phyloP scores from a whole-genome alignment of 169 alveolate genomes.

The Plasmodium yoelii region DNA sequence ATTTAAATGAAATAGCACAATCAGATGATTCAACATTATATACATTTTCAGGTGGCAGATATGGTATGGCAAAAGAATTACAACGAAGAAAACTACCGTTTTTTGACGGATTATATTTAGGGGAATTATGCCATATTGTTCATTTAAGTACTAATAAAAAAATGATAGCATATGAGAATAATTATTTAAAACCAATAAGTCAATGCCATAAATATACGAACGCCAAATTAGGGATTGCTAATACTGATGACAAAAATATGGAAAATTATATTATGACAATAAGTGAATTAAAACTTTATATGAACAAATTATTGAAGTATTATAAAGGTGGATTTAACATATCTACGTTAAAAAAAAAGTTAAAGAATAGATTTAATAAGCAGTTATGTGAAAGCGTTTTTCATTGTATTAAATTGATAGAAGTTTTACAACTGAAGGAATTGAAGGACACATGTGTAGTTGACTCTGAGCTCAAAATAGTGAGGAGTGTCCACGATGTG shows the following conservation, averaged over 20 bases:
- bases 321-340: constrained; percentile 78
- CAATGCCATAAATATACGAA: constrained; percentile 71
- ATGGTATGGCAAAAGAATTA: constrained; percentile 87
- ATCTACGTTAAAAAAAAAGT: constrained; percentile 78
- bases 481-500: not conserved
- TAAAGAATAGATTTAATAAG: constrained; percentile 69
- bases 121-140: constrained; percentile 86
- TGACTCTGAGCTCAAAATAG: constrained; percentile 47
- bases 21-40: constrained; percentile 76
- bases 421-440: constrained; percentile 68
- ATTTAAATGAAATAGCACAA: constrained; percentile 78
- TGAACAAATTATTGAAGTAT: constrained; percentile 47
- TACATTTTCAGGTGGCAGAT: constrained; percentile 85
- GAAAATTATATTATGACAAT: constrained; percentile 74
- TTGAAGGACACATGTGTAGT: constrained; percentile 72
- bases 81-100: constrained; percentile 82
- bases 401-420: constrained; percentile 80
- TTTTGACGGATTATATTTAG: constrained; percentile 82
- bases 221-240: constrained; percentile 74
- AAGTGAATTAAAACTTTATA: constrained; percentile 68
- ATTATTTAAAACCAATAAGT: constrained; percentile 76
- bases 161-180: constrained; percentile 79
- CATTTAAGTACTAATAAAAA: constrained; percentile 81
- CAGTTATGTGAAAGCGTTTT: constrained; percentile 80
- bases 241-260: not conserved